Percentiles rank a stretch among this genome's conserved stretches.
phyloP scores from a whole-genome alignment of 225 moss, liverwort and hornwort genomes.

The Bryoerythrophyllum caledonicum region DNA sequence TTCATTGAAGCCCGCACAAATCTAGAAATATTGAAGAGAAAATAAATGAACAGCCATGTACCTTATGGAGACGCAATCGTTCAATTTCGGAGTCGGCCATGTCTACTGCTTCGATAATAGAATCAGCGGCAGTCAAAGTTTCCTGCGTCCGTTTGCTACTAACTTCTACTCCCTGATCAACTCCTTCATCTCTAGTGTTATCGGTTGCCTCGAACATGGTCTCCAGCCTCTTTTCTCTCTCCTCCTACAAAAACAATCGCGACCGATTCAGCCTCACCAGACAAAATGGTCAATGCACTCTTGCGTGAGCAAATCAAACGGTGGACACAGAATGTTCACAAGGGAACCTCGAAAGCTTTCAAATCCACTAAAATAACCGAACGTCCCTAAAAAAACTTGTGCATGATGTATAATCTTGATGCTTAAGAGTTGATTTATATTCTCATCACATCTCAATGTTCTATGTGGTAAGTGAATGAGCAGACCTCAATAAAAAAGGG shows the following conservation, averaged over 20 bases:
- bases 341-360: background rate
- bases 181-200: conserved; percentile 56
- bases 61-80: conserved; percentile 73
- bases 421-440: background rate
- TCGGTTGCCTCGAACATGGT: conserved; percentile 88
- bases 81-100: conserved; percentile 87
- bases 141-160: conserved; percentile 84
- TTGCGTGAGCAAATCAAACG: background rate
- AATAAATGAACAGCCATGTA: conserved; percentile 20
- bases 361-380: background rate
- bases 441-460: background rate
- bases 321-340: background rate
- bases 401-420: background rate
- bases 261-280: conserved; percentile 10
- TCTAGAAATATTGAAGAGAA: background rate
- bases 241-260: conserved; percentile 62
- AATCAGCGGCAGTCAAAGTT: conserved; percentile 82
- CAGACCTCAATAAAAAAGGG: conserved; percentile 96
- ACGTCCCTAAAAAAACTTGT: background rate
- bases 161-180: conserved; percentile 57
- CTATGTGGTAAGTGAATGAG: background rate
- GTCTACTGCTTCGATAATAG: conserved; percentile 92
- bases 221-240: conserved; percentile 93
- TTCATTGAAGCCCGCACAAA: background rate
- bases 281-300: conserved; percentile 1